phyloP scores from a whole-genome alignment of 2,329 filamentous ascomycete species.

The Fusarium sp. region DNA sequence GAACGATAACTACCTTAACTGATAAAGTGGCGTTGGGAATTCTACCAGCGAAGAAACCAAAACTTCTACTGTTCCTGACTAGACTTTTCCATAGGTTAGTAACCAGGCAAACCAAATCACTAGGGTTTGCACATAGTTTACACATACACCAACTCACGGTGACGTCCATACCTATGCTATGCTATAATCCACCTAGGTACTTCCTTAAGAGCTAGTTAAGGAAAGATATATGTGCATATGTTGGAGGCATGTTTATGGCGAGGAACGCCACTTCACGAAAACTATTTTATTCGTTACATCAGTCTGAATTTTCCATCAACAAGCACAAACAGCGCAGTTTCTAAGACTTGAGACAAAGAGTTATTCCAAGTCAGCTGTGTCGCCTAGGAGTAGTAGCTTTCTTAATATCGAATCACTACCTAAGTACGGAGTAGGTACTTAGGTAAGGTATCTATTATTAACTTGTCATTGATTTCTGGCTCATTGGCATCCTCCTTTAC shows the following conservation, averaged over 20 bases:
- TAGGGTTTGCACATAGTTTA: background rate
- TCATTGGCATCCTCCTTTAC: background rate
- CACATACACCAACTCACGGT: background rate
- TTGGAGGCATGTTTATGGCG: background rate
- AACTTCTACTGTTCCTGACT: slow-evolving; percentile 8
- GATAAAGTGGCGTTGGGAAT: background rate
- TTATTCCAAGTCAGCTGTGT: background rate
- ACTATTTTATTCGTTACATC: background rate
- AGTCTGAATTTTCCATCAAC: background rate
- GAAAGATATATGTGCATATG: too few relatives aligned
- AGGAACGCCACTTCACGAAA: background rate
- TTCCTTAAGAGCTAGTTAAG: too few relatives aligned
- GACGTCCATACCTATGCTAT: too few relatives aligned
- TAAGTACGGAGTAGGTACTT: too few relatives aligned
- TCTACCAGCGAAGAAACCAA: background rate
- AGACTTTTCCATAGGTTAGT: background rate
- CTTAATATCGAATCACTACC: background rate
- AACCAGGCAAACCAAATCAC: background rate
- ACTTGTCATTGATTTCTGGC: background rate
- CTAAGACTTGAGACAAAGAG: background rate
- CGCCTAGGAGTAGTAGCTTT: background rate
- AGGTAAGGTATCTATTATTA: too few relatives aligned
- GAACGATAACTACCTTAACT: background rate
- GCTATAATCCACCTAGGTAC: too few relatives aligned
- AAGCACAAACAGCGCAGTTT: background rate